Evolutionary conservation across 768 basidiomycete genomes (phyloP), one percentile per base, ranked within the genome.

Genomic region (Trametes cinnabarina): DNA sequence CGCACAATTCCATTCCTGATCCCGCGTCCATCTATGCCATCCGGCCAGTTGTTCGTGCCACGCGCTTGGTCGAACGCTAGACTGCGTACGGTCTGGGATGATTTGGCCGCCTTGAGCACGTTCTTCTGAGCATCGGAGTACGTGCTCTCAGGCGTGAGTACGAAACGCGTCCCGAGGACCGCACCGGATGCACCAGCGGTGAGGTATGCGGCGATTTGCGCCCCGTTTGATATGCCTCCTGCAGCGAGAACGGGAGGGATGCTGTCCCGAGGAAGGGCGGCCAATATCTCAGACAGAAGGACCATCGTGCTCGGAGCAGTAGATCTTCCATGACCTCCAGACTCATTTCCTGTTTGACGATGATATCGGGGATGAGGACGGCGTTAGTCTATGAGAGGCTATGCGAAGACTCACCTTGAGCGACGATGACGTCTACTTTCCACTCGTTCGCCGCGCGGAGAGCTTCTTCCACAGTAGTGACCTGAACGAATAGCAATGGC

Each of bases 141-240:
- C 26, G 63, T 69, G 61, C 85, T 79, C 72, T 92, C 89, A 3
- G 80, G 78, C 1, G 88, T 82, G 56, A 87, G 75, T 46, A 90
- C 71, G 66, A 92, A 90, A 9, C 89, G 86, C 0, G 92, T 93
- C 47, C 92, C 92, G 26, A 86, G 66, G 28, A 86, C 86, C 8
- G 74, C 85, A 4, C 87, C 92, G 23, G 83, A 74, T 2, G 84
- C 87, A 11, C 90, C 90, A 32, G 88, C 77, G 5, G 80, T 71
- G 52, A 94, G 79, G 42, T 86, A 68, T 2, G 85, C 76, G 30
- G 88, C 86, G 43, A 91, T 66, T 52, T 92, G 87, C 0, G 75
- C 67, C 15, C 90, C 88, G 19, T 75, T 82, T 3, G 79, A 76
- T 48, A 94, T 63, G 0, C 91, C 92, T 22, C 92, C 92, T 1